Base-by-base conservation (phyloP, 148 eudicot species). In the Camellia granthamiana region DNA sequence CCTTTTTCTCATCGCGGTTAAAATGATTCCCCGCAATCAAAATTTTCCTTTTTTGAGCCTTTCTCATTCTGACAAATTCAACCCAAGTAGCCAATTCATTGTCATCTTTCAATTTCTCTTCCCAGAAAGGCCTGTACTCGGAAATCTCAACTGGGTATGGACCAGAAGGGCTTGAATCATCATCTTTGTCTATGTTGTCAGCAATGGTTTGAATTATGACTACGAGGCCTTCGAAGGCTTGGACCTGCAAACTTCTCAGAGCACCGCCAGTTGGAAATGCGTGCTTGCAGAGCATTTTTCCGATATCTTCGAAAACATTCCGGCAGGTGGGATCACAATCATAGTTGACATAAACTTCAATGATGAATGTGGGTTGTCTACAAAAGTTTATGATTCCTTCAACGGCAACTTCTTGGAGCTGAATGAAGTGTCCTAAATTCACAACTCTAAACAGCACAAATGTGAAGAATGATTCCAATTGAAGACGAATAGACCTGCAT, bases 141-240 rank as follows among this genome's bases (percentile, higher is more conserved):
- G 87, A 64, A 11, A 91, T 84, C 75, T 87, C 92, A 79, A 92
- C 91, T 3, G 90, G 94, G 76, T 88, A 90, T 11, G 93, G 91
- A 9, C 85, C 93, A 19, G 84, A 88, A 30, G 90, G 86, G 74
- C 72, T 84, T 3, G 83, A 67, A 76, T 81, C 83, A 6, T 83
- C 88, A 70, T 87, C 90, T 60, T 81, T 88, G 79, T 92, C 92
- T 14, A 92, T 83, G 21, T 86, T 85, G 70, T 93, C 98, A 23
- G 99, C 99, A 49, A 96, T 90, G 72, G 85, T 84, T 71, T 96
- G 98, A 68, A 96, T 89, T 10, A 91, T 85, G 43, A 88, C 80
- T 16, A 87, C 81, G 6, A 96, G 84, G 23, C 99, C 99, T 72
- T 96, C 99, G 41, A 96, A 92, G 55, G 99, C 95, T 86, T 96